phyloP scores from a whole-genome alignment of 2,329 filamentous ascomycete genomes.

The Cryphonectria japonica region DNA sequence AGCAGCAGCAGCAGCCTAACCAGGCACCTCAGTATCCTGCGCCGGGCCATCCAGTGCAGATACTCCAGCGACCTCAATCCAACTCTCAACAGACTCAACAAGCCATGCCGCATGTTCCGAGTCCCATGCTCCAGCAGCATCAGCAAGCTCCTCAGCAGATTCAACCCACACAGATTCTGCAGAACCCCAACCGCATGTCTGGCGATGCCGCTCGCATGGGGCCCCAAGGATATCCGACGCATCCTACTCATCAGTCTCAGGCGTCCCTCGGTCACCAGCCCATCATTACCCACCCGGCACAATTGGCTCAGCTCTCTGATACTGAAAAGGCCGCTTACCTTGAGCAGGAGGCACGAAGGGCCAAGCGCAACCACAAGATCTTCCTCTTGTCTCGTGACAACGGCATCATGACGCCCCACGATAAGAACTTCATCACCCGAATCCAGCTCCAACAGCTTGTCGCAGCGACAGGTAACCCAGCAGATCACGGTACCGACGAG shows the following conservation, averaged over 20 bases:
- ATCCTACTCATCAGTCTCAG: constrained; percentile 44
- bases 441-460: constrained; percentile 97
- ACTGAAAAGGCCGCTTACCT: constrained; percentile 83
- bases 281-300: constrained; percentile 65
- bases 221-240: constrained; percentile 36
- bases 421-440: constrained; percentile 98
- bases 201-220: constrained; percentile 49
- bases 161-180: constrained; percentile 75
- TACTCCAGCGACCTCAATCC: constrained; percentile 58
- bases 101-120: constrained; percentile 34
- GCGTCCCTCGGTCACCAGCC: constrained; percentile 64
- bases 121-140: constrained; percentile 35
- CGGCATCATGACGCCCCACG: constrained; percentile 96
- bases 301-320: constrained; percentile 77
- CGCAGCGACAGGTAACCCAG: constrained; percentile 84
- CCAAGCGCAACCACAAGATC: constrained; percentile 98
- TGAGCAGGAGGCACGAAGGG: constrained; percentile 89
- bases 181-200: constrained; percentile 73
- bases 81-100: constrained; percentile 42
- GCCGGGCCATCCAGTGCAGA: constrained; percentile 56
- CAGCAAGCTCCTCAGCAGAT: constrained; percentile 38
- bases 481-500: constrained; percentile 78
- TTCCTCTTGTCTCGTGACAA: constrained; percentile 92
- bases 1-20: constrained; percentile 36
- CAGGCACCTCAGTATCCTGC: constrained; percentile 38